Evolutionary conservation across 108 stramenopile genomes (phyloP), one percentile per base, ranked within the genome.

Genomic region (Hondaea fermentalgiana): DNA sequence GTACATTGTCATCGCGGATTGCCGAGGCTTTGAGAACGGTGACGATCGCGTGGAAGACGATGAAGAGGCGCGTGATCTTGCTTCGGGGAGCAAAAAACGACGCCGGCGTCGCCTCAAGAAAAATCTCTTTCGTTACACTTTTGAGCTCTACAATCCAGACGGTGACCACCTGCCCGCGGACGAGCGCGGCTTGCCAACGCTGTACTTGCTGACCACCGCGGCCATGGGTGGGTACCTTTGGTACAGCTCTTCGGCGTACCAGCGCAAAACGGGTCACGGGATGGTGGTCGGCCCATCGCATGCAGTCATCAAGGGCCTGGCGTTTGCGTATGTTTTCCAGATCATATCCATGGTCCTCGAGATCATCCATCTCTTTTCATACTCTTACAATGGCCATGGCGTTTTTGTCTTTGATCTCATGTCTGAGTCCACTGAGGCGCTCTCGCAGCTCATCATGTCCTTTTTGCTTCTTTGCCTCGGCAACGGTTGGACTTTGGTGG

Each of bases 391-490:
- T 3, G 76, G 76, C 17, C 6, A 17, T 14, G 76, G 76, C 23
- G 76, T 83, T 23, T 83, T 83, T 23, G 6, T 83, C 23, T 83
- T 83, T 23, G 76, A 83, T 1, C 28, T 83, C 49, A 25, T 53
- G n/a, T 83, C 76, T 16, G 76, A 83, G 51, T 53, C 51, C 12
- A 25, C 28, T 1, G 76, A 83, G 51, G 76, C 49, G 51, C 51
- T 83, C 76, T 83, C 76, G 45, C 76, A 83, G 51, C 76, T 83
- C 51, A 83, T 83, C 76, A 83, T 83, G 49, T 53, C 49, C 12
- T 83, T 83, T 28, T 53, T 23, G 49, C 51, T 83, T 6, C 51
- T 83, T 3, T 83, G 76, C 76, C 76, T 83, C 10, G 76, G 49
- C 45, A 83, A 83, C 76, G 76, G 76, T 12, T 83, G 76, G 76